phyloP scores from a whole-genome alignment of 2,329 filamentous ascomycete species.

The Paecilomyces formosus region DNA sequence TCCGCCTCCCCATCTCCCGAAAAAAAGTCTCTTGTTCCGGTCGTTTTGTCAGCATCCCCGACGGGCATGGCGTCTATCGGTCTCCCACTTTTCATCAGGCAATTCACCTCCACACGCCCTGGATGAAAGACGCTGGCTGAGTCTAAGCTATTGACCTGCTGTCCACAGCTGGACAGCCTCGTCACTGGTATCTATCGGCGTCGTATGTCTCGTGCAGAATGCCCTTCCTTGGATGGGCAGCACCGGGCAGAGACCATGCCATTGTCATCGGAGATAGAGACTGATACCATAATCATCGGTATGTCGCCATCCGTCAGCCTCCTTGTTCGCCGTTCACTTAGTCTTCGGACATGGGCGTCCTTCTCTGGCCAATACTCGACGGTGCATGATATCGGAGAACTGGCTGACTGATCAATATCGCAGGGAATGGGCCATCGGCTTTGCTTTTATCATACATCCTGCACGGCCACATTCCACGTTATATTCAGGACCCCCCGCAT shows the following conservation, averaged over 20 bases:
- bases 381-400: not conserved
- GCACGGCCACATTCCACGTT: conserved; percentile 53
- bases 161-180: conserved; percentile 2
- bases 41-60: conserved; percentile 6
- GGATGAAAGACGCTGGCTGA: not conserved
- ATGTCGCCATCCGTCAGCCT: conserved; percentile 14
- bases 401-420: not conserved
- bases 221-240: conserved; percentile 18
- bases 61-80: not conserved
- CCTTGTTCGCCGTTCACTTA: not conserved
- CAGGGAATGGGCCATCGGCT: conserved; percentile 56
- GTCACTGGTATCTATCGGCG: not conserved
- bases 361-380: conserved; percentile 5
- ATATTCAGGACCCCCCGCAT: conserved; percentile 44
- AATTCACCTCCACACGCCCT: not conserved
- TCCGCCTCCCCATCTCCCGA: conserved; percentile 1
- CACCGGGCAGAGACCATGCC: conserved; percentile 17
- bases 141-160: not conserved
- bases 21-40: not conserved
- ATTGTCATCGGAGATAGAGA: conserved; percentile 21
- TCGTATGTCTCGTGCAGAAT: conserved; percentile 23
- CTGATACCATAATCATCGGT: conserved; percentile 39
- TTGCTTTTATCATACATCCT: conserved; percentile 57
- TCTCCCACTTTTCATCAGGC: not conserved
- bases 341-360: conserved; percentile 2